Conservation (phyloP, 169 alveolate species). For the Plasmodium gaboni region DNA sequence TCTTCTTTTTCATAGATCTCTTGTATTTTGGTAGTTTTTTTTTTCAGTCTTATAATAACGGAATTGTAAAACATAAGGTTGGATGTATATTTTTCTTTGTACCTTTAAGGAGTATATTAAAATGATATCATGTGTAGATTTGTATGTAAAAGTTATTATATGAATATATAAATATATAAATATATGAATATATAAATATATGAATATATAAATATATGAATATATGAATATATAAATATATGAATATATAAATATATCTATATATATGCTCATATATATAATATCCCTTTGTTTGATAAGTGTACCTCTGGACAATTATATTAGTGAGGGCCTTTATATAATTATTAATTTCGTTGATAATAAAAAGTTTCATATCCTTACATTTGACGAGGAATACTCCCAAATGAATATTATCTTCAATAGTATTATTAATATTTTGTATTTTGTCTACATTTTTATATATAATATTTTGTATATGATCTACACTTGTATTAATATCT, state of each 20-base stretch:
- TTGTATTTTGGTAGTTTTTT: slow-evolving; percentile 62
- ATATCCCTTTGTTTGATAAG: background rate
- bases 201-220: background rate
- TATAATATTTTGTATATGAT: slow-evolving; percentile 70
- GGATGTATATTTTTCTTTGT: slow-evolving; percentile 71
- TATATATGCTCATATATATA: background rate
- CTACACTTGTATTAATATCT: slow-evolving; percentile 72
- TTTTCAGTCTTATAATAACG: slow-evolving; percentile 57
- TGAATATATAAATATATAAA: background rate
- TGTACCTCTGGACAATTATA: slow-evolving; percentile 69
- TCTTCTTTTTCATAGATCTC: slow-evolving; percentile 75
- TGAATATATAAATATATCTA: background rate
- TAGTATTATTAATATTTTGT: slow-evolving; percentile 68
- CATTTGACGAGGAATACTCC: slow-evolving; percentile 59
- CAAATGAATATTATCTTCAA: slow-evolving; percentile 62
- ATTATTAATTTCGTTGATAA: slow-evolving; percentile 61
- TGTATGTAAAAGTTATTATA: background rate
- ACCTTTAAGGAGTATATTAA: slow-evolving; percentile 1
- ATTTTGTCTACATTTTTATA: slow-evolving; percentile 60
- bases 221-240: background rate
- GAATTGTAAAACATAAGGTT: slow-evolving; percentile 73
- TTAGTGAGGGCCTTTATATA: slow-evolving; percentile 55
- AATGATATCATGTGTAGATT: background rate
- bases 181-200: background rate
- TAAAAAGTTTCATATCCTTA: slow-evolving; percentile 63